These are phyloP conservation scores for Ceratocystis cacaofunesta DNA, from an alignment of 2,329 filamentous ascomycete species.

Conservation along the genomic window DNA sequence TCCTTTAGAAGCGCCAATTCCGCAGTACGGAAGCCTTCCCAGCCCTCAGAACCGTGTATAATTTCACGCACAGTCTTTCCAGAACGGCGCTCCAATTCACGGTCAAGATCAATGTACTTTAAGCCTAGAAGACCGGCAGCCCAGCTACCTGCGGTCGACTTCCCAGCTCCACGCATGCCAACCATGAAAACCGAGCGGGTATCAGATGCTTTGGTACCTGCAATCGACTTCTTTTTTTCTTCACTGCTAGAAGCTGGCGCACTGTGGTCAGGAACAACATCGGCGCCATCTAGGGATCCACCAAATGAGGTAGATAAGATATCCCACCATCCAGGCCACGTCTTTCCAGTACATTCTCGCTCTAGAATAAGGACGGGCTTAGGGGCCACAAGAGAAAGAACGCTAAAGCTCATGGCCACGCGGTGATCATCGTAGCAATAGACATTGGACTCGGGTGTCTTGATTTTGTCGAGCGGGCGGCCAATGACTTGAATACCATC, in stretches of 20 bases:
- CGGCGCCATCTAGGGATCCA: conserved; percentile 45
- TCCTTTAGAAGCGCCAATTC: conserved; percentile 62
- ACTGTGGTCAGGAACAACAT: conserved; percentile 26
- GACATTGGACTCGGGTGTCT: conserved; percentile 49
- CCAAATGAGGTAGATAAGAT: conserved; percentile 48
- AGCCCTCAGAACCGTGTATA: conserved; percentile 55
- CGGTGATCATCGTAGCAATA: conserved; percentile 96
- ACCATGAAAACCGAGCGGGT: conserved; percentile 74
- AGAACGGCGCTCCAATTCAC: conserved; percentile 61
- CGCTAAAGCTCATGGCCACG: conserved; percentile 96
- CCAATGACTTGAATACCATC: conserved; percentile 75
- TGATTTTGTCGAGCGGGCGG: conserved; percentile 32
- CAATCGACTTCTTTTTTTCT: not conserved
- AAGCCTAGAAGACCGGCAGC: conserved; percentile 60
- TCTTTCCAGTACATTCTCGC: conserved; percentile 88
- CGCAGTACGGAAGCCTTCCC: conserved; percentile 73
- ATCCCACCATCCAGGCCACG: conserved; percentile 99
- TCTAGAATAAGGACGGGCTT: conserved; percentile 65
- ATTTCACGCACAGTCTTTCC: conserved; percentile 74
- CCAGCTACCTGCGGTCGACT: conserved; percentile 86
- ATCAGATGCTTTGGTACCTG: not conserved
- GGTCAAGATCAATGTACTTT: conserved; percentile 74
- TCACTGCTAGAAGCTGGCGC: conserved; percentile 10
- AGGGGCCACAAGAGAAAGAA: conserved; percentile 60
- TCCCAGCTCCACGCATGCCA: conserved; percentile 92